phyloP scores from a whole-genome alignment of 2,329 filamentous ascomycete genomes.

The Lecanosticta acicola region DNA sequence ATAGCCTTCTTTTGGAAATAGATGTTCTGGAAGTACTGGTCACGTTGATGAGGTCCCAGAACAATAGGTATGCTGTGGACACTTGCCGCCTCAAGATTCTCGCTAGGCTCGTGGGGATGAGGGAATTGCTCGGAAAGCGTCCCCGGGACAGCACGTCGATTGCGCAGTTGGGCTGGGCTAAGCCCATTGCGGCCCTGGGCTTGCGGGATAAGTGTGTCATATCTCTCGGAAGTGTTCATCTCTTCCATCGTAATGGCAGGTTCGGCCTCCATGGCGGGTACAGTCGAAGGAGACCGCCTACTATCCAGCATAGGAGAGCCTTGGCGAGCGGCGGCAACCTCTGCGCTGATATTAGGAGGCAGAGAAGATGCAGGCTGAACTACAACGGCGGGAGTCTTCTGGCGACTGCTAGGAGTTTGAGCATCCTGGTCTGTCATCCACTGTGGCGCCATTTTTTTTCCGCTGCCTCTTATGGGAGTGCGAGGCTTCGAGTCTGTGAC shows the following conservation, averaged over 20 bases:
- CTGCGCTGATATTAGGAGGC: slow-evolving; percentile 18
- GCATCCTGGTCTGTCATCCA: too few relatives aligned
- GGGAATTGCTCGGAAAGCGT: background rate
- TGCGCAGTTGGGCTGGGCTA: too few relatives aligned
- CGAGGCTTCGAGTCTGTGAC: too few relatives aligned
- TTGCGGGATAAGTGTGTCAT: slow-evolving; percentile 31
- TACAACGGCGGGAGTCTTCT: background rate
- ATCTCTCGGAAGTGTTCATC: slow-evolving; percentile 32
- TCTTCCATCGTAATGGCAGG: slow-evolving; percentile 28
- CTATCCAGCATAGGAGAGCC: slow-evolving; percentile 18
- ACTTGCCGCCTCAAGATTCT: slow-evolving; percentile 15
- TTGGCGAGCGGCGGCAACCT: slow-evolving; percentile 16
- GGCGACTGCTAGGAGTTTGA: background rate
- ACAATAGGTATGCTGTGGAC: slow-evolving; percentile 27
- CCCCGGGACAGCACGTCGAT: background rate
- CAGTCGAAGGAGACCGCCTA: slow-evolving; percentile 30
- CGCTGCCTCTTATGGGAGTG: too few relatives aligned
- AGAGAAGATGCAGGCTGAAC: slow-evolving; percentile 20
- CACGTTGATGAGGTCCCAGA: slow-evolving; percentile 28
- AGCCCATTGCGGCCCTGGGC: slow-evolving; percentile 11
- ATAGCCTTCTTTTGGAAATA: slow-evolving; percentile 22
- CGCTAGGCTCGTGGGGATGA: slow-evolving; percentile 1
- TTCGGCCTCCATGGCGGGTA: slow-evolving; percentile 27
- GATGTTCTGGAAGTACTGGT: slow-evolving; percentile 27
- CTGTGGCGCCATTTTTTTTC: too few relatives aligned